Percentiles rank a stretch among this genome's conserved stretches.
These are phyloP conservation scores for Saccharomyces hybrid DNA, from an alignment of 1,139 yeast species.

Conservation along the genomic window DNA sequence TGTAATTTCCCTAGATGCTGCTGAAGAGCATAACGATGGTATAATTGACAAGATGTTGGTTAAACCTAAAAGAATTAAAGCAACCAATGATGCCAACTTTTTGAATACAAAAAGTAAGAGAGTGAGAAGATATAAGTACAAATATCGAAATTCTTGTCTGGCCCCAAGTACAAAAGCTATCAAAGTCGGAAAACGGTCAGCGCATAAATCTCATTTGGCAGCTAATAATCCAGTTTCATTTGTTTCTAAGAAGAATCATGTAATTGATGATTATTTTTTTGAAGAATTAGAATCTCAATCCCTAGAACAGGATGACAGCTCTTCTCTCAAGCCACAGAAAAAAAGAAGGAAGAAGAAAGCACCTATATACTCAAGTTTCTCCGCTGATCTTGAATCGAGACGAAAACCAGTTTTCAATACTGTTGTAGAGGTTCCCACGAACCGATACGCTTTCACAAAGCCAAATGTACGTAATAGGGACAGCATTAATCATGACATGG, in stretches of 20 bases:
- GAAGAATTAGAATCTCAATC: not conserved
- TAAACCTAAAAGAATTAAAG: not conserved
- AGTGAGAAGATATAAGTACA: not conserved
- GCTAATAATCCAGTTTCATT: not conserved
- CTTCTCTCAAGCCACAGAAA: not conserved
- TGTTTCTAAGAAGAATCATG: not conserved
- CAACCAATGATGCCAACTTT: not conserved
- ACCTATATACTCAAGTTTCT: slow-evolving; percentile 2
- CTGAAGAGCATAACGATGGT: not conserved
- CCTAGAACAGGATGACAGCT: not conserved
- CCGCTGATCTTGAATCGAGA: slow-evolving; percentile 8
- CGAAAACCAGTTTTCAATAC: slow-evolving; percentile 20
- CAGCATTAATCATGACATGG: not conserved
- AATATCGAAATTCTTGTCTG: not conserved
- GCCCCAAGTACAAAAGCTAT: not conserved
- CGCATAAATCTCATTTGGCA: not conserved
- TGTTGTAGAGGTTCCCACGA: slow-evolving; percentile 22
- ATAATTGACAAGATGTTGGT: not conserved
- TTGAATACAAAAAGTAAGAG: not conserved
- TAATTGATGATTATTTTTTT: not conserved
- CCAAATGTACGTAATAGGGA: slow-evolving; percentile 1
- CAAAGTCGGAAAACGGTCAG: not conserved
- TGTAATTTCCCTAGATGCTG: not conserved
- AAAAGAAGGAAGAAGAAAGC: not conserved
- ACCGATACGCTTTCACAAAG: slow-evolving; percentile 8